A percentile compares a stretch with the other conserved stretches of the same genome.
phyloP scores from a whole-genome alignment of 495 filamentous ascomycete genomes.

The Tuber umbilicatum region DNA sequence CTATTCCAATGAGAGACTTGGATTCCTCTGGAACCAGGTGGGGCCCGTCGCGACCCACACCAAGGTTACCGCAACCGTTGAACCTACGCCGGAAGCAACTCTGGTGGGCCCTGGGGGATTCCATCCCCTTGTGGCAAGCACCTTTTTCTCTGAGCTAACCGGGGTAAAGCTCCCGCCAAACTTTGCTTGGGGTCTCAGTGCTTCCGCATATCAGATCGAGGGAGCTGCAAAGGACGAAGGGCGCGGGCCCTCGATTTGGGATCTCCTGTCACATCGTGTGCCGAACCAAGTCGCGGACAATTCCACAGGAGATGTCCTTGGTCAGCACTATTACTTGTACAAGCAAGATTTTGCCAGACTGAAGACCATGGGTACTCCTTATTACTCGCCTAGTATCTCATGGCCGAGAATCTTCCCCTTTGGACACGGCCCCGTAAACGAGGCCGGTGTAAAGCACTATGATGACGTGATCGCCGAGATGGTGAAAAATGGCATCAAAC shows the following conservation, averaged over 20 bases:
- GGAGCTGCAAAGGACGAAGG: conserved; percentile 41
- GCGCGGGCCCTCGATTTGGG: conserved; percentile 41
- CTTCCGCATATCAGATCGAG: conserved; percentile 44
- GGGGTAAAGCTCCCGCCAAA: conserved; percentile 38
- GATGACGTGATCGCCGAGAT: conserved; percentile 47
- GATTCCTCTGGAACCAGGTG: conserved; percentile 47
- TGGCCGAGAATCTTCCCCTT: conserved; percentile 49
- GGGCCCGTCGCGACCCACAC: conserved; percentile 45
- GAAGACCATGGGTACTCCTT: conserved; percentile 43
- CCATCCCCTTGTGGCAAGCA: conserved; percentile 43
- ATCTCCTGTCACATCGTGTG: conserved; percentile 41
- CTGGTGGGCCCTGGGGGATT: conserved; percentile 43
- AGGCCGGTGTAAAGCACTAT: conserved; percentile 45
- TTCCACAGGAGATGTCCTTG: conserved; percentile 46
- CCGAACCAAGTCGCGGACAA: conserved; percentile 44
- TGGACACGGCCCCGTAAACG: conserved; percentile 46
- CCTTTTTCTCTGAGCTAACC: conserved; percentile 29
- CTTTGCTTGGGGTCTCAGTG: conserved; percentile 39
- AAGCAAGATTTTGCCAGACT: conserved; percentile 48
- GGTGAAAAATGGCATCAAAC: conserved; percentile 44
- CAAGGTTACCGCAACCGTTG: conserved; percentile 45
- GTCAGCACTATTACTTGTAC: conserved; percentile 46
- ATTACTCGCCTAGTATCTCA: conserved; percentile 45
- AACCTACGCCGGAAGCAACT: conserved; percentile 47
- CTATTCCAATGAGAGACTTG: conserved; percentile 46